phyloP scores from a whole-genome alignment of 2,329 filamentous ascomycete genomes.

The Chrysoporthe puriensis region DNA sequence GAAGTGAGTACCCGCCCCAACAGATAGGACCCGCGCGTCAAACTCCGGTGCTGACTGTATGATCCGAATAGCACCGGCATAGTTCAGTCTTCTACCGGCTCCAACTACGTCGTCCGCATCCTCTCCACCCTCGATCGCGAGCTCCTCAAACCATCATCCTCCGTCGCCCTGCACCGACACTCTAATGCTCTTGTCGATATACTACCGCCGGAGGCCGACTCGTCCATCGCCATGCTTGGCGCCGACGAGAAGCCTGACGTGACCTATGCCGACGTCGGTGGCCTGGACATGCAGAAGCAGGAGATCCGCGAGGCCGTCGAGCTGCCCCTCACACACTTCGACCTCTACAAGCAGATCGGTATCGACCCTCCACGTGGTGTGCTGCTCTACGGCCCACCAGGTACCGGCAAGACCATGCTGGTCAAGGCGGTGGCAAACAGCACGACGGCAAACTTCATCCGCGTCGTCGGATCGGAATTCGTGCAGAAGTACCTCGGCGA shows the following conservation, averaged over 20 bases:
- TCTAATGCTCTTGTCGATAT: conserved; percentile 98
- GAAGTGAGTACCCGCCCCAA: conserved; percentile 66
- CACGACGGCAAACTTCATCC: conserved; percentile 97
- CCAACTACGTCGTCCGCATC: conserved; percentile 98
- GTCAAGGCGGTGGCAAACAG: conserved; percentile 99
- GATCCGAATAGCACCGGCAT: conserved; percentile 79
- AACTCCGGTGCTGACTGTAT: conserved; percentile 14
- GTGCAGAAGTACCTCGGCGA: conserved; percentile 99
- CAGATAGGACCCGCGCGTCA: conserved; percentile 5
- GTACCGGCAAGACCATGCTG: conserved; percentile 95
- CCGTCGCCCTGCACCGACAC: conserved; percentile 95
- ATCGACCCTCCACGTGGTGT: conserved; percentile 98
- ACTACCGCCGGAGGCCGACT: conserved; percentile 96
- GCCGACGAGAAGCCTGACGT: conserved; percentile 97
- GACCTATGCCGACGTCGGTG: conserved; percentile 96
- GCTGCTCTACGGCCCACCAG: conserved; percentile 91
- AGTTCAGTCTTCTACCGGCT: conserved; percentile 96
- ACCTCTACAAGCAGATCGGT: conserved; percentile 98
- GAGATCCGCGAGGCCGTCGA: conserved; percentile 98
- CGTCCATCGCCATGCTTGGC: conserved; percentile 97
- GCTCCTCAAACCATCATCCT: conserved; percentile 95
- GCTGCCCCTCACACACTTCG: conserved; percentile 94
- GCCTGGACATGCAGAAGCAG: conserved; percentile 99
- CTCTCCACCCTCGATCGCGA: conserved; percentile 98
- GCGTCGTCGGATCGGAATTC: conserved; percentile 96